These are phyloP conservation scores for Echria macrotheca DNA, from an alignment of 495 filamentous ascomycete species.

Conservation along the genomic window DNA sequence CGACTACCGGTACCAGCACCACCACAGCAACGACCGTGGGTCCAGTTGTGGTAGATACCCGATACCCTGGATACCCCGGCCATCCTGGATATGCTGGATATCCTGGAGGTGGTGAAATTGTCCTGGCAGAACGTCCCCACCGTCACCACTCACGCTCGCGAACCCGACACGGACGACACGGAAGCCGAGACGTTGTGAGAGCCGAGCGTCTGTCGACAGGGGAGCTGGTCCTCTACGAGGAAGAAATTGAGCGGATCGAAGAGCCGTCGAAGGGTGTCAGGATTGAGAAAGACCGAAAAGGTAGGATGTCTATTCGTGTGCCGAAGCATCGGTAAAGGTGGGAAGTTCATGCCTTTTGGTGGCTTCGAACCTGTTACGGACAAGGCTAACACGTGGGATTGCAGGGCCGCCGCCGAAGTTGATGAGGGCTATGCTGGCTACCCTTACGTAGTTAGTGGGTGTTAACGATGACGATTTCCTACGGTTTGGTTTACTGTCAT, in stretches of 20 bases:
- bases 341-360: slow-evolving; percentile 14
- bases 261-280: slow-evolving; percentile 54
- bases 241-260: slow-evolving; percentile 48
- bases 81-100: too few species aligned
- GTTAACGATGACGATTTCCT: too few species aligned
- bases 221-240: slow-evolving; percentile 50
- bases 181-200: slow-evolving; percentile 37
- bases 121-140: slow-evolving; percentile 29
- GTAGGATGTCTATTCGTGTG: slow-evolving; percentile 70
- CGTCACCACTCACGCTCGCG: slow-evolving; percentile 14
- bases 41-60: slow-evolving; percentile 30
- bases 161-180: slow-evolving; percentile 19
- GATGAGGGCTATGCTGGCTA: slow-evolving; percentile 51
- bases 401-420: slow-evolving; percentile 53
- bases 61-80: too few species aligned
- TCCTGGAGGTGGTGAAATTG: slow-evolving; percentile 50
- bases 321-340: slow-evolving; percentile 49
- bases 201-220: slow-evolving; percentile 44
- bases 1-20: slow-evolving; percentile 12
- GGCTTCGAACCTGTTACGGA: slow-evolving; percentile 3
- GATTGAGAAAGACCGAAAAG: slow-evolving; percentile 77
- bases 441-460: too few species aligned
- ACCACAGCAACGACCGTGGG: slow-evolving; percentile 22
- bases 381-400: slow-evolving; percentile 20
- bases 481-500: too few species aligned